Evolutionary conservation across 169 alveolate genomes (phyloP), one percentile per base, ranked within the genome.

Genomic region (Plasmodium gallinaceum): DNA sequence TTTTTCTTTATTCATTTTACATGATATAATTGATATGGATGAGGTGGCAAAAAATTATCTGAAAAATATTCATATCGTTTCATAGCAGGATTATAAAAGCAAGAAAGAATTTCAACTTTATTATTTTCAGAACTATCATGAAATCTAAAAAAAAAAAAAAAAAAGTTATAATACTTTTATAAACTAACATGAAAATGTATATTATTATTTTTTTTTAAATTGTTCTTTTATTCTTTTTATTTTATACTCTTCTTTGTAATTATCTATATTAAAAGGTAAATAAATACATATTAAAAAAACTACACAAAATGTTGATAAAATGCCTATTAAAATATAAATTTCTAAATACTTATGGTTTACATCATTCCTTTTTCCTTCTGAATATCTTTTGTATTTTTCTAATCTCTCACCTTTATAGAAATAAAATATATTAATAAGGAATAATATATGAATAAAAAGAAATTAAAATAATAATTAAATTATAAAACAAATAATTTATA

Each of bases 331-430:
- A 52, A 76, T 76, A n/a, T 76, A 76, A 7, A 64, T 14, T 64
- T 76, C 88, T 12, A 57, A 5, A n/a, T 76, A 20, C 62, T 76
- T 76, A 18, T 14, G 12, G 43, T 26, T 16, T 26, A 48, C 12
- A 57, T 76, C 88, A 6, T 46, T 76, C 24, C 88, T 62, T 42
- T 61, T 76, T 71, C 88, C 88, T 42, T 76, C 88, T n/a, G 88
- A 46, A 42, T 76, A 76, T 64, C 88, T 48, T 7, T 39, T 61
- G 32, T 76, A 76, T 66, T 71, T 64, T 39, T 76, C 78, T 32
- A 76, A 22, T 64, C 88, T 46, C 20, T 76, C 88, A 26, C 48
- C 88, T 76, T 74, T 12, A 61, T 18, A 64, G 48, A 48, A 42
- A 39, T 39, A 51, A 60, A 22, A 71, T 12, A 60, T 46, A 51